Conservation (phyloP, 345 rosid species). For the Turritis glabra region DNA sequence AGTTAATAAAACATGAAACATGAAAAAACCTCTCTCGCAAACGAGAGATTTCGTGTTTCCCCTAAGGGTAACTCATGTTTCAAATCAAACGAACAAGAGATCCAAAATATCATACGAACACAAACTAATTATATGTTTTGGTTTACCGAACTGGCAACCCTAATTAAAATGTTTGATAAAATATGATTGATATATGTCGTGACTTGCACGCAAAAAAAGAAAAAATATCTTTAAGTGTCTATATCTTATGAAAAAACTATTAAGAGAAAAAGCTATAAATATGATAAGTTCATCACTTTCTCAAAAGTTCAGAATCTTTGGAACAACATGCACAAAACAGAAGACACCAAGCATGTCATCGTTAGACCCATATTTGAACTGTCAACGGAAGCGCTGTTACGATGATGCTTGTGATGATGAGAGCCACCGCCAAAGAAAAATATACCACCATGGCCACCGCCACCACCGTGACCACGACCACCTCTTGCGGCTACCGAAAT, state of each 20-base stretch:
- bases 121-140: neutral
- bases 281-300: neutral
- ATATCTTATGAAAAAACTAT: neutral
- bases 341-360: slow-evolving; percentile 3
- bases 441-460: neutral
- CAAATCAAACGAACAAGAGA: neutral
- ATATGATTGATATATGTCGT: neutral
- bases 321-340: neutral
- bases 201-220: neutral
- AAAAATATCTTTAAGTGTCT: neutral
- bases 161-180: neutral
- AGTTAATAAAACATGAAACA: too few species aligned
- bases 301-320: neutral
- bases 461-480: neutral
- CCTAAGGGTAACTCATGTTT: too few species aligned
- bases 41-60: too few species aligned
- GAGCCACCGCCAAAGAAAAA: neutral
- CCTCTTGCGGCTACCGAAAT: neutral
- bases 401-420: neutral
- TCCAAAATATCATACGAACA: neutral
- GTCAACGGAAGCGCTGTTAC: neutral
- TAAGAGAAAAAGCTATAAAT: neutral
- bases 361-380: neutral
- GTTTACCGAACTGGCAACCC: neutral
- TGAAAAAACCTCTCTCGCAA: too few species aligned